Evolutionary conservation across 176 grass and related monocot genomes (phyloP).

Genomic region (Oryza longistaminata): DNA sequence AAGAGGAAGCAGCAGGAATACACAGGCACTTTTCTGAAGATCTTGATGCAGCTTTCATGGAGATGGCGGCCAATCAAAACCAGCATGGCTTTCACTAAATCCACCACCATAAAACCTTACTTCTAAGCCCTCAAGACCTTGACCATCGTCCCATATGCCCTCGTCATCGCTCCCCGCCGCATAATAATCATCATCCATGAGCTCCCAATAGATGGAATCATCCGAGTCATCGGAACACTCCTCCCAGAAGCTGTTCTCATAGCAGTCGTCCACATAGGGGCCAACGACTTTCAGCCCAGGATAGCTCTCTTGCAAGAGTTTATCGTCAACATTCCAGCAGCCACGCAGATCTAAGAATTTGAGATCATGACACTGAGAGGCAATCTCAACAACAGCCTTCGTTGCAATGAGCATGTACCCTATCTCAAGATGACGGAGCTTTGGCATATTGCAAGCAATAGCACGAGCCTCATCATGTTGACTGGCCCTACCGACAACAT

Average conservation of each 20-base stretch:
- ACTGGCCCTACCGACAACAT: slow-evolving; percentile 63
- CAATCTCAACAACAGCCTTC: slow-evolving; percentile 60
- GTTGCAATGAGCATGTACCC: slow-evolving; percentile 78
- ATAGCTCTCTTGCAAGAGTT: slow-evolving; percentile 58
- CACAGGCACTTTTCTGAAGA: background rate
- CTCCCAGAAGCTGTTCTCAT: slow-evolving; percentile 78
- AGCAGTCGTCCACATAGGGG: slow-evolving; percentile 75
- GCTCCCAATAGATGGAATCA: slow-evolving; percentile 83
- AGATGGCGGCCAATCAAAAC: slow-evolving; percentile 87
- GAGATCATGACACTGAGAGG: slow-evolving; percentile 71
- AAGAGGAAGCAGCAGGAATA: slow-evolving; percentile 13
- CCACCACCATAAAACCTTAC: slow-evolving; percentile 86
- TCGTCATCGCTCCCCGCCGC: slow-evolving; percentile 67
- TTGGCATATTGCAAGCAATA: slow-evolving; percentile 80
- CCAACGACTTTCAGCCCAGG: slow-evolving; percentile 63
- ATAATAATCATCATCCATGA: slow-evolving; percentile 55
- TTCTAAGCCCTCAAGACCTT: slow-evolving; percentile 66
- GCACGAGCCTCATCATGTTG: slow-evolving; percentile 89
- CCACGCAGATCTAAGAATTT: slow-evolving; percentile 81
- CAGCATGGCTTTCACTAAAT: slow-evolving; percentile 49
- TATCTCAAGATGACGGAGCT: slow-evolving; percentile 76
- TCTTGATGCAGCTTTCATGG: slow-evolving; percentile 43
- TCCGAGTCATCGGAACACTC: slow-evolving; percentile 88
- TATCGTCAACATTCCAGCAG: slow-evolving; percentile 89
- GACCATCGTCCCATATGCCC: slow-evolving; percentile 78